These are phyloP conservation scores for Solidago caesia DNA, from an alignment of 129 eudicot genomes.

Conservation along the genomic window DNA sequence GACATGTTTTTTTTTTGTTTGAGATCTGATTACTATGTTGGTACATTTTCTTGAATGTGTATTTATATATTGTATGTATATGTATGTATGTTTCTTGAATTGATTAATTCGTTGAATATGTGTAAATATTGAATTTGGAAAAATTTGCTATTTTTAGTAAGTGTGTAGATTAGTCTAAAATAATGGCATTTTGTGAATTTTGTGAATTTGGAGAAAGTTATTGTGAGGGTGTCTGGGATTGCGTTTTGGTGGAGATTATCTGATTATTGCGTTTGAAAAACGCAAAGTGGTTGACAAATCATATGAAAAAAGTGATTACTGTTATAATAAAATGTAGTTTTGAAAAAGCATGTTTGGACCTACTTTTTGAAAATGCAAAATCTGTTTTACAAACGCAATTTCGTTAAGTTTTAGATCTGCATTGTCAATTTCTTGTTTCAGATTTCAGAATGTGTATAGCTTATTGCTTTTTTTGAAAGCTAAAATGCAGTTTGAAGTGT, in stretches of 20 bases:
- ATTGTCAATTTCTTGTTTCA: too few species aligned
- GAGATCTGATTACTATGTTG: conserved; percentile 51
- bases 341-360: neutral
- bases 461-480: too few species aligned
- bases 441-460: too few species aligned
- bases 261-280: neutral
- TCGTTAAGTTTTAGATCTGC: too few species aligned
- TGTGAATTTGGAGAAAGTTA: neutral
- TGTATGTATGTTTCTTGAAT: neutral
- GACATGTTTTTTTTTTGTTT: conserved; percentile 21
- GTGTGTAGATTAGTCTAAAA: neutral
- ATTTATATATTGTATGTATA: neutral
- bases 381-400: too few species aligned
- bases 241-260: neutral
- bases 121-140: neutral
- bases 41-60: conserved; percentile 43
- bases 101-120: neutral
- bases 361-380: neutral
- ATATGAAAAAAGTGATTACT: neutral
- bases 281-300: neutral
- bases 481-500: too few species aligned
- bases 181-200: conserved; percentile 2
- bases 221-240: neutral
- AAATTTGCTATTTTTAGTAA: neutral
- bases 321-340: neutral